Percentiles rank a stretch among this genome's conserved stretches.
Evolutionary conservation across 345 rosid species (phyloP).

Genomic region (Salix arbutifolia): DNA sequence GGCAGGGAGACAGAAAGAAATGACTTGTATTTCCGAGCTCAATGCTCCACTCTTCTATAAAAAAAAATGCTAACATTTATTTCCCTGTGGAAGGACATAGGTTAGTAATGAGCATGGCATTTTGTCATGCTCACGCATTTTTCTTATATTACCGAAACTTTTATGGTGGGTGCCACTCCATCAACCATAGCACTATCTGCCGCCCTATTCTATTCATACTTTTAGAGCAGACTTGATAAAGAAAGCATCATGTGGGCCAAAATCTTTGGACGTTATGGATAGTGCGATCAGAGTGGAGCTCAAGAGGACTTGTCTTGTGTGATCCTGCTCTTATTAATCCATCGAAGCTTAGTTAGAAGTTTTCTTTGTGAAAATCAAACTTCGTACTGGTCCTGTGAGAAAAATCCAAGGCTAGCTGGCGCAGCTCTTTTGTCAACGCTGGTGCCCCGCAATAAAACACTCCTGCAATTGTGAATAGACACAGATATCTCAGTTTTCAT

Average conservation of each 20-base stretch:
- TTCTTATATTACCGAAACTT: neutral
- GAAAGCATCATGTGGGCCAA: neutral
- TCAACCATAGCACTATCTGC: conserved; percentile 13
- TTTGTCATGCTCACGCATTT: neutral
- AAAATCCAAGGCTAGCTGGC: conserved; percentile 67
- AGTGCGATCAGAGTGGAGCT: conserved; percentile 5
- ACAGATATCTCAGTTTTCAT: neutral
- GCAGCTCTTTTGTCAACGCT: conserved; percentile 58
- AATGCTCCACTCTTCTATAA: too few species aligned
- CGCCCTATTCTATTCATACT: neutral
- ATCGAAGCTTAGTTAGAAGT: conserved; percentile 41
- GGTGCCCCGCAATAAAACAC: conserved; percentile 80
- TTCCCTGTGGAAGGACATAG: neutral
- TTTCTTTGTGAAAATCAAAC: conserved; percentile 76
- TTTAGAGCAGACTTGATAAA: neutral
- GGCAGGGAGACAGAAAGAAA: too few species aligned
- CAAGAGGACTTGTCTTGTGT: neutral
- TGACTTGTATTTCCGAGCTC: too few species aligned
- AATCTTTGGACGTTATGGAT: neutral
- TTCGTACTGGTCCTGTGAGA: conserved; percentile 68
- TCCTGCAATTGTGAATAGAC: conserved; percentile 39
- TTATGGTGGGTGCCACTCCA: neutral
- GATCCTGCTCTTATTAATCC: neutral
- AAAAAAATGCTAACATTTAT: neutral
- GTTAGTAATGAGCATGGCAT: neutral